These are phyloP conservation scores for Ramularia collo-cygni DNA, from an alignment of 2,329 filamentous ascomycete genomes.

Conservation along the genomic window DNA sequence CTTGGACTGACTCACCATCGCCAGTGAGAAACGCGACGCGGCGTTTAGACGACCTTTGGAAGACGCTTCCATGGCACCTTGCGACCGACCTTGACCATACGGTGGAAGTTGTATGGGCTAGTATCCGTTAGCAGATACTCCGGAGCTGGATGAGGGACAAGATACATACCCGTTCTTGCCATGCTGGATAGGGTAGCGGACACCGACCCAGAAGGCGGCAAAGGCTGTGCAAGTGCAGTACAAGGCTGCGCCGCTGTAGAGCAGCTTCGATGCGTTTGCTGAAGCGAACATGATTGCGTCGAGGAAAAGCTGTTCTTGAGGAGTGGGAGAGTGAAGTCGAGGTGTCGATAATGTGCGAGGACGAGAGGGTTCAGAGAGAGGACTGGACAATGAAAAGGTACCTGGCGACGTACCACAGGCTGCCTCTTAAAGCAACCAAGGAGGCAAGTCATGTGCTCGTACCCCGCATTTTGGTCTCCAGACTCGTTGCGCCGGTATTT, in stretches of 20 bases:
- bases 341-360: background rate
- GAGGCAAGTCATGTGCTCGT: conserved; percentile 2
- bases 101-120: conserved; percentile 29
- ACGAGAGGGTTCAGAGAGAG: background rate
- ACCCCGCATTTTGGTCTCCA: background rate
- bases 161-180: conserved; percentile 13
- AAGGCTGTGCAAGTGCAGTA: conserved; percentile 28
- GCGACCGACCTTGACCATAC: conserved; percentile 20
- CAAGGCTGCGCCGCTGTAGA: conserved; percentile 26
- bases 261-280: conserved; percentile 14
- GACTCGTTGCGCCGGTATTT: too few relatives aligned
- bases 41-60: conserved; percentile 20
- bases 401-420: too few relatives aligned
- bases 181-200: conserved; percentile 26
- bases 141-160: too few relatives aligned
- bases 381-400: background rate
- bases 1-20: conserved; percentile 11
- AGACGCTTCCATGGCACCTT: conserved; percentile 29
- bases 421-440: background rate
- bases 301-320: background rate
- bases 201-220: conserved; percentile 24
- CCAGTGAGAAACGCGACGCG: conserved; percentile 7
- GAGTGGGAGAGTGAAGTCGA: background rate
- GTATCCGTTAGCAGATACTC: too few relatives aligned
- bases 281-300: conserved; percentile 23